Conservation (phyloP, 2,329 filamentous ascomycete species). For the Leptoxyphium fumago region DNA sequence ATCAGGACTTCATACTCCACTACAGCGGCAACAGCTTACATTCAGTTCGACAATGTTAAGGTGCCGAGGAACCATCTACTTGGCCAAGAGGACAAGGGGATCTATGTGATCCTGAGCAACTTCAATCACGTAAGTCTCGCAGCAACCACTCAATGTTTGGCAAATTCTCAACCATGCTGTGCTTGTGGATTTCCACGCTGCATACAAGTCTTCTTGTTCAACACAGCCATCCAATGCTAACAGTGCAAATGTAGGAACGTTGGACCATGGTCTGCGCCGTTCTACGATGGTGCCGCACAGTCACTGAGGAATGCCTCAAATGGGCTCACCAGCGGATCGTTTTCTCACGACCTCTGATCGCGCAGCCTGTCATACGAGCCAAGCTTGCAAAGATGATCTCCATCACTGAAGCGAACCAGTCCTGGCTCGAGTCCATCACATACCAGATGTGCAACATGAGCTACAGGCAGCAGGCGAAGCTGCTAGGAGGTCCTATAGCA, state of each 20-base stretch:
- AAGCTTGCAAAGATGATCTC: conserved; percentile 87
- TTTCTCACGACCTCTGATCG: conserved; percentile 67
- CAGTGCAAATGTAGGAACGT: conserved; percentile 11
- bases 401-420: conserved; percentile 65
- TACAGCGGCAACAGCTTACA: conserved; percentile 61
- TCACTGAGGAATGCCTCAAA: conserved; percentile 74
- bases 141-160: too few species aligned
- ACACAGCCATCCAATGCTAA: too few species aligned
- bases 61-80: conserved; percentile 66
- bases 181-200: too few species aligned
- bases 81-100: conserved; percentile 73
- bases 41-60: conserved; percentile 77
- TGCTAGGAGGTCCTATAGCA: conserved; percentile 67
- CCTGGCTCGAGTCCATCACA: conserved; percentile 72
- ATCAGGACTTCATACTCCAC: conserved; percentile 76
- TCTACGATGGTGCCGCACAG: conserved; percentile 48
- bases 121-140: conserved; percentile 55
- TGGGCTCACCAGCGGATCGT: conserved; percentile 80
- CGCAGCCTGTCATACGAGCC: conserved; percentile 66
- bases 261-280: conserved; percentile 36
- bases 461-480: conserved; percentile 59
- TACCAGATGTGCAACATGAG: conserved; percentile 82
- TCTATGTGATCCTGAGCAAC: conserved; percentile 70
- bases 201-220: too few species aligned
- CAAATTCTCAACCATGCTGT: not conserved